Evolutionary conservation across 2,329 filamentous ascomycete species (phyloP).

Genomic region (Penicillium polonicum): DNA sequence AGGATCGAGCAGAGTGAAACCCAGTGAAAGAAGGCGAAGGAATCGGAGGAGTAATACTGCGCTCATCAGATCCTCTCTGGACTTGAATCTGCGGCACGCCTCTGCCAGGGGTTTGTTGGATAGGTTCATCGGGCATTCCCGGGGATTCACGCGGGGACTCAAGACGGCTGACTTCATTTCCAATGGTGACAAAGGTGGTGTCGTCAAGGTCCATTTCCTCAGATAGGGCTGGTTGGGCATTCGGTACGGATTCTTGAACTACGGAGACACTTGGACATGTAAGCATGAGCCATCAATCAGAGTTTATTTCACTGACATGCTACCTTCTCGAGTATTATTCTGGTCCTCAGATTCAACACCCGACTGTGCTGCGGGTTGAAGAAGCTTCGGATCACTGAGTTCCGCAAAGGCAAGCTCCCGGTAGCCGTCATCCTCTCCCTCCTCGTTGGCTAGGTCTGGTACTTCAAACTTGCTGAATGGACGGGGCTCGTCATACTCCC

Average conservation of each 20-base stretch:
- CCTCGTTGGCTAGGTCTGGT: constrained; percentile 61
- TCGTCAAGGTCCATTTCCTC: constrained; percentile 16
- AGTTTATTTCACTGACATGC: constrained; percentile 41
- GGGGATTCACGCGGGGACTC: constrained; percentile 12
- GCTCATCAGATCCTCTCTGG: constrained; percentile 13
- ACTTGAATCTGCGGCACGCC: constrained; percentile 7
- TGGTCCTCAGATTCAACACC: constrained; percentile 25
- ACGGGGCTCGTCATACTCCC: constrained; percentile 64
- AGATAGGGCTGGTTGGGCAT: constrained; percentile 6
- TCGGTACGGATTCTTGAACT: constrained; percentile 28
- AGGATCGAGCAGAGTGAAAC: constrained; percentile 23
- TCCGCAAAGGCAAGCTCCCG: constrained; percentile 61
- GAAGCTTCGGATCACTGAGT: constrained; percentile 66
- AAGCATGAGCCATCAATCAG: constrained; percentile 26
- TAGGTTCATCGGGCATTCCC: constrained; percentile 10
- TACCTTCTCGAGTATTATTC: constrained; percentile 32
- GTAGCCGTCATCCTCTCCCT: constrained; percentile 58
- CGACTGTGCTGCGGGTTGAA: constrained; percentile 46
- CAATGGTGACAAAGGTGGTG: constrained; percentile 22
- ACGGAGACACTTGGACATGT: constrained; percentile 32
- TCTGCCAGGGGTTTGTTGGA: constrained; percentile 14
- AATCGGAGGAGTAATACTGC: constrained; percentile 16
- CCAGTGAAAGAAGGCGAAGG: constrained; percentile 25
- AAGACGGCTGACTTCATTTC: constrained; percentile 15
- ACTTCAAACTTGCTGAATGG: constrained; percentile 78